These are phyloP conservation scores for Mortierella hygrophila DNA, from an alignment of 192 early-diverging fungal genomes.

Conservation along the genomic window DNA sequence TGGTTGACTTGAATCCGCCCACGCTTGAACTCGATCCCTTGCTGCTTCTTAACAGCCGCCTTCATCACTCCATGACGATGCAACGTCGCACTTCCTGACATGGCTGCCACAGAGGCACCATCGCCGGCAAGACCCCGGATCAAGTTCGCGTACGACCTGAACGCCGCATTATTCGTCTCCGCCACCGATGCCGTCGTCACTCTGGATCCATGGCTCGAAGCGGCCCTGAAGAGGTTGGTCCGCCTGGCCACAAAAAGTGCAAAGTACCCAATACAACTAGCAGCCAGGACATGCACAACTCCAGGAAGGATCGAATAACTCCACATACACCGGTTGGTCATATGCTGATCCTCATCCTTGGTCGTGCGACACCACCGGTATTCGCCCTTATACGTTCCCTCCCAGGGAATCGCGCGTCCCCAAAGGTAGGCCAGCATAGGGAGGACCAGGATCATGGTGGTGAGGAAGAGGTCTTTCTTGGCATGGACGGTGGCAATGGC, in stretches of 20 bases:
- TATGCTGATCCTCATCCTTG: constrained; percentile 16
- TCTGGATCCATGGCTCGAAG: neutral
- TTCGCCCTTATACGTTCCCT: constrained; percentile 26
- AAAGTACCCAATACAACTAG: constrained; percentile 22
- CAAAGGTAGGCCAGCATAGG: constrained; percentile 30
- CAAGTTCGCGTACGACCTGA: neutral
- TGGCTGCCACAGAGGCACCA: neutral
- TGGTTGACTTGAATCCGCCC: constrained; percentile 49
- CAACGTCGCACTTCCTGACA: neutral
- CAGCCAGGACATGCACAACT: constrained; percentile 12
- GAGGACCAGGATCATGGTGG: constrained; percentile 23
- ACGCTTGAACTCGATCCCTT: constrained; percentile 26
- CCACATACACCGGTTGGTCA: constrained; percentile 50
- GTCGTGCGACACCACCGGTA: constrained; percentile 39
- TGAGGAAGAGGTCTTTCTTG: constrained; percentile 39
- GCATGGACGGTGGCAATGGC: constrained; percentile 26
- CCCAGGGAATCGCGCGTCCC: constrained; percentile 32
- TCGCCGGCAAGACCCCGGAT: neutral
- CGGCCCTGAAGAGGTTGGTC: neutral
- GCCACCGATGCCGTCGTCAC: neutral
- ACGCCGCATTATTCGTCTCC: neutral
- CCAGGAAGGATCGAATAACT: constrained; percentile 36
- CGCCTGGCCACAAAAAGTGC: constrained; percentile 31
- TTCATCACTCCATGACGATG: neutral
- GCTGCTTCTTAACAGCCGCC: neutral